phyloP scores from a whole-genome alignment of 1,139 yeast genomes.

The Petasospora rhodanensis region DNA sequence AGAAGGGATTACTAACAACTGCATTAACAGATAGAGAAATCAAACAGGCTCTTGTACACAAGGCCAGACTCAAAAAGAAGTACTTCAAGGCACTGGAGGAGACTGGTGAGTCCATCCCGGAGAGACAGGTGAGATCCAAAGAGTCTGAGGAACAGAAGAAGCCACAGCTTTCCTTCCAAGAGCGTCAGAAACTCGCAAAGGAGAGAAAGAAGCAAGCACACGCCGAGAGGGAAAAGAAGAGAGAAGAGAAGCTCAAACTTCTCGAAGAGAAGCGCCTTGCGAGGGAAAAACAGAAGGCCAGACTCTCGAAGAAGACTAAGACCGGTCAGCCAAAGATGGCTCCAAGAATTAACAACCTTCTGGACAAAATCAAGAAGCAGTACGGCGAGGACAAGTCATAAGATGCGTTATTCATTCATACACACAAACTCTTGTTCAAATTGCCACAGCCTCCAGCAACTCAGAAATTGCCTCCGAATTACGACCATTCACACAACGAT shows the following conservation, averaged over 20 bases:
- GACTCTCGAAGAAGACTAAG: conserved; percentile 55
- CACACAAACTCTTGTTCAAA: conserved; percentile 3
- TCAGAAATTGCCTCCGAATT: conserved; percentile 8
- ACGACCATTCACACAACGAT: conserved; percentile 3
- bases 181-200: conserved; percentile 43
- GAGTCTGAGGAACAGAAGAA: conserved; percentile 24
- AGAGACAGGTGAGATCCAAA: conserved; percentile 26
- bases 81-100: conserved; percentile 76
- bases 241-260: conserved; percentile 27
- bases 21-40: conserved; percentile 39
- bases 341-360: conserved; percentile 72
- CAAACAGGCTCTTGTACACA: conserved; percentile 68
- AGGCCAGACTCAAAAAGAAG: conserved; percentile 78
- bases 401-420: not conserved
- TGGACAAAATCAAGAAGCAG: conserved; percentile 69
- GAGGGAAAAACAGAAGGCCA: conserved; percentile 47
- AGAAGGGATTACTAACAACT: too few relatives aligned
- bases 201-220: conserved; percentile 36
- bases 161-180: conserved; percentile 33
- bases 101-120: conserved; percentile 55
- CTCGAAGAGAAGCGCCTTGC: conserved; percentile 28
- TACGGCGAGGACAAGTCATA: conserved; percentile 15
- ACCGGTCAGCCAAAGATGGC: conserved; percentile 91
- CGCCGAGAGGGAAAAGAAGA: conserved; percentile 31
- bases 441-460: conserved; percentile 14